A percentile compares a stretch with the other conserved stretches of the same genome.
phyloP scores from a whole-genome alignment of 768 basidiomycete species.

The Leucocoprinus leucothites region DNA sequence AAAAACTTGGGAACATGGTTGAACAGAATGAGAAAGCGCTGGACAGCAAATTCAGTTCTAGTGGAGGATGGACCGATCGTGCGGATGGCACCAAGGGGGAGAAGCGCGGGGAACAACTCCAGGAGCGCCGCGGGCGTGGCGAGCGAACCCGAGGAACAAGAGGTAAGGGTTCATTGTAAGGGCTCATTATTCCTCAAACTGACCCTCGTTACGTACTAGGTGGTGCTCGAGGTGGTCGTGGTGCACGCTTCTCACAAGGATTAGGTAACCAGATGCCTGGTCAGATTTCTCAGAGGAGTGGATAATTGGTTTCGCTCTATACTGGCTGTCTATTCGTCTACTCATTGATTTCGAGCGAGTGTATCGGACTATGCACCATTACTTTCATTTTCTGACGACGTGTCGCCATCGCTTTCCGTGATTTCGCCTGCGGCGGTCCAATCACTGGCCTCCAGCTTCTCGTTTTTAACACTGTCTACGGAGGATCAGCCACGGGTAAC shows the following conservation, averaged over 20 bases:
- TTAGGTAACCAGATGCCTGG: slow-evolving; percentile 76
- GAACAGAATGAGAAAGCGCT: slow-evolving; percentile 92
- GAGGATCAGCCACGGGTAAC: background rate
- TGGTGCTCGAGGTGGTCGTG: slow-evolving; percentile 63
- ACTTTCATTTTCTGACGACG: background rate
- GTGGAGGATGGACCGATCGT: slow-evolving; percentile 61
- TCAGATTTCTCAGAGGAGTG: slow-evolving; percentile 26
- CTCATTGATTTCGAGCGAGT: background rate
- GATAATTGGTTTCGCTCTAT: slow-evolving; percentile 2
- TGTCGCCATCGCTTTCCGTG: slow-evolving; percentile 13
- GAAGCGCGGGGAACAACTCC: slow-evolving; percentile 76
- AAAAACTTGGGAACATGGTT: slow-evolving; percentile 80
- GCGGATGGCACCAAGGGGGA: slow-evolving; percentile 71
- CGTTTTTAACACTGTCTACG: slow-evolving; percentile 48
- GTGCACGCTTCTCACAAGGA: slow-evolving; percentile 80
- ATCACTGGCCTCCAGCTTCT: slow-evolving; percentile 35
- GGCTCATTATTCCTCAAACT: background rate
- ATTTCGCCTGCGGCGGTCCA: slow-evolving; percentile 30
- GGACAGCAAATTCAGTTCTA: slow-evolving; percentile 77
- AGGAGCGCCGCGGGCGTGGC: slow-evolving; percentile 73
- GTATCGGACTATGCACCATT: background rate
- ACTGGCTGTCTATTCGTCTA: background rate
- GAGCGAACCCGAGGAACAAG: slow-evolving; percentile 63
- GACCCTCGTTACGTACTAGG: slow-evolving; percentile 30
- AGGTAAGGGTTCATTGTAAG: slow-evolving; percentile 35